A percentile compares a stretch with the other conserved stretches of the same genome.
These are phyloP conservation scores for Lachnellula suecica DNA, from an alignment of 2,329 filamentous ascomycete genomes.

Conservation along the genomic window DNA sequence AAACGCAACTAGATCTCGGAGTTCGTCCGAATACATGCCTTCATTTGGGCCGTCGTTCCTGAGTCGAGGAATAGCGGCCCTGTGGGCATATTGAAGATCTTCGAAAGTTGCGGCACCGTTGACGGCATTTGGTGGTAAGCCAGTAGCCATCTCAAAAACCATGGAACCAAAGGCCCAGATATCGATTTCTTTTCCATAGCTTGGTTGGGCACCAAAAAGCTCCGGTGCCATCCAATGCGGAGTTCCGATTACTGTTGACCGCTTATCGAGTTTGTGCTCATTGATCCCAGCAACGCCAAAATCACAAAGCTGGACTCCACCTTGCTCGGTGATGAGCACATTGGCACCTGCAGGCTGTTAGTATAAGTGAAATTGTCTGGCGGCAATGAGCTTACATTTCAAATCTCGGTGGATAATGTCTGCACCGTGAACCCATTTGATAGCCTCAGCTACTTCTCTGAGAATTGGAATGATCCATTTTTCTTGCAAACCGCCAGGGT, in stretches of 20 bases:
- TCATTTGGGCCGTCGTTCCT: too few species aligned
- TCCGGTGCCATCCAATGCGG: conserved; percentile 88
- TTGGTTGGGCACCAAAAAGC: conserved; percentile 62
- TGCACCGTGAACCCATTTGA: conserved; percentile 66
- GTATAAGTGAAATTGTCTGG: background rate
- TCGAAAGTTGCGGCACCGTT: conserved; percentile 48
- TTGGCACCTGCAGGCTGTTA: conserved; percentile 55
- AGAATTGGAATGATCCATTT: conserved; percentile 69
- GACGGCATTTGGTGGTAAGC: conserved; percentile 68
- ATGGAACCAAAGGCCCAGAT: conserved; percentile 86
- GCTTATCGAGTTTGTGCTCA: conserved; percentile 73
- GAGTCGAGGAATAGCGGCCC: conserved; percentile 65
- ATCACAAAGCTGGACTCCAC: conserved; percentile 77
- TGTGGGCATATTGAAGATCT: conserved; percentile 54
- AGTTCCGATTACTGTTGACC: conserved; percentile 79
- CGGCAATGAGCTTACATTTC: conserved; percentile 48
- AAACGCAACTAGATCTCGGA: conserved; percentile 71
- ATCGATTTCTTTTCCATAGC: conserved; percentile 72
- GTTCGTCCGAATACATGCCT: conserved; percentile 65
- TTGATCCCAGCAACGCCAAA: conserved; percentile 81
- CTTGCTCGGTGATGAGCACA: conserved; percentile 74
- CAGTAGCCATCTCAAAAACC: conserved; percentile 78
- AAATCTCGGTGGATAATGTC: conserved; percentile 72
- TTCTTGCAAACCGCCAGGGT: conserved; percentile 64
- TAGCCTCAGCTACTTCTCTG: conserved; percentile 63